phyloP scores from a whole-genome alignment of 768 basidiomycete genomes.

The Dacryopinax primogenitus region DNA sequence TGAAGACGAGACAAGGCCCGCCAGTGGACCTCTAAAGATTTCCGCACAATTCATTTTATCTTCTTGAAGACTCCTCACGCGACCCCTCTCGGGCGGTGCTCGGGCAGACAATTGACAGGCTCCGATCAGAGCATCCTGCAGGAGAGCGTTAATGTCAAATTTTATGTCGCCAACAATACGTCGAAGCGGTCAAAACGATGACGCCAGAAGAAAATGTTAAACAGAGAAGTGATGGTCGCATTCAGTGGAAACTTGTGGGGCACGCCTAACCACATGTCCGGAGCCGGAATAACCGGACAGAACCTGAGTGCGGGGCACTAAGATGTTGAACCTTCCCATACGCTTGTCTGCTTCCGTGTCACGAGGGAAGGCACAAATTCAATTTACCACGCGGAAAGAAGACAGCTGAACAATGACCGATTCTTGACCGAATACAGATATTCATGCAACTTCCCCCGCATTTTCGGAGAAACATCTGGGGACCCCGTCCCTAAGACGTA shows the following conservation, averaged over 20 bases:
- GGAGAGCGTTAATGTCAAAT: neutral
- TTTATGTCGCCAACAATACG: neutral
- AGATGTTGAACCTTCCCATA: no score
- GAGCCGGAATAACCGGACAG: neutral
- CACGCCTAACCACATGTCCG: neutral
- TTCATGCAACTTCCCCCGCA: neutral
- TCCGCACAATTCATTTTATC: neutral
- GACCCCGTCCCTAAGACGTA: no score
- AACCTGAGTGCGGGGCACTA: no score
- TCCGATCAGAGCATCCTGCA: neutral
- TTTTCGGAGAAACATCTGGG: neutral
- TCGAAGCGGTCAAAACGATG: neutral
- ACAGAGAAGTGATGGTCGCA: neutral
- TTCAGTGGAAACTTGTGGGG: neutral
- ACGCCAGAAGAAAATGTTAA: neutral
- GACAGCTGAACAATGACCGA: neutral
- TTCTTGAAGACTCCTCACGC: neutral
- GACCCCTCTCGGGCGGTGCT: neutral
- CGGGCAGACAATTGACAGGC: neutral
- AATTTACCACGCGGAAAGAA: neutral
- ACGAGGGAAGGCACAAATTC: neutral
- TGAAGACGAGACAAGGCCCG: neutral
- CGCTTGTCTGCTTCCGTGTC: conserved; percentile 6
- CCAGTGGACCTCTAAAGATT: neutral
- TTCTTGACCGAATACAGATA: neutral